Conservation (phyloP, 2,329 filamentous ascomycete genomes). For the Diaporthe sp. region DNA sequence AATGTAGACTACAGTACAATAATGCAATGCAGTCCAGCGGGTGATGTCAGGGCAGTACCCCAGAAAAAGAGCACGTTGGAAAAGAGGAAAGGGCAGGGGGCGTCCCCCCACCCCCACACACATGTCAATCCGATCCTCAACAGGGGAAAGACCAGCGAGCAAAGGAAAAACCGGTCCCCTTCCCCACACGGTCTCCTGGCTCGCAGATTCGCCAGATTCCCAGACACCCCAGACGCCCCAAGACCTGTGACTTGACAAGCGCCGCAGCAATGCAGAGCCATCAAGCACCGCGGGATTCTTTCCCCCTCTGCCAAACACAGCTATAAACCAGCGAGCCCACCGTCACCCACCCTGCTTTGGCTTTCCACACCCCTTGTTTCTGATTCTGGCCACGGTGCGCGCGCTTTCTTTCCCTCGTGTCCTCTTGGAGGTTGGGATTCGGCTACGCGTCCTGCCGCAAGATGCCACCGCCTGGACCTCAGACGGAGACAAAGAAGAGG, state of each 20-base stretch:
- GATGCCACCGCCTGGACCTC: conserved; percentile 15
- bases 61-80: background rate
- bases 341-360: background rate
- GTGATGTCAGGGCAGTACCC: conserved; percentile 28
- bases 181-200: background rate
- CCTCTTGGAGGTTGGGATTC: background rate
- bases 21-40: background rate
- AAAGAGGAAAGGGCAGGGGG: background rate
- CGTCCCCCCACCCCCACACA: background rate
- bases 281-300: conserved; percentile 19
- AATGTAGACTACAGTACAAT: background rate
- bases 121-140: conserved; percentile 20
- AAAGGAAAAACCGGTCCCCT: background rate
- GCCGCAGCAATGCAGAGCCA: conserved; percentile 5
- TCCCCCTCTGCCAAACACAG: conserved; percentile 20
- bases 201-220: background rate
- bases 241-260: background rate
- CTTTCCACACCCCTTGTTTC: conserved; percentile 8
- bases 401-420: conserved; percentile 8
- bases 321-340: conserved; percentile 25
- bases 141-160: conserved; percentile 17
- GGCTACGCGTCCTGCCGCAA: conserved; percentile 8
- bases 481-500: conserved; percentile 27
- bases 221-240: background rate
- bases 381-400: conserved; percentile 21